Evolutionary conservation across 495 filamentous ascomycete species (phyloP), one percentile per base, ranked within the genome.

Genomic region (Podospora comata): DNA sequence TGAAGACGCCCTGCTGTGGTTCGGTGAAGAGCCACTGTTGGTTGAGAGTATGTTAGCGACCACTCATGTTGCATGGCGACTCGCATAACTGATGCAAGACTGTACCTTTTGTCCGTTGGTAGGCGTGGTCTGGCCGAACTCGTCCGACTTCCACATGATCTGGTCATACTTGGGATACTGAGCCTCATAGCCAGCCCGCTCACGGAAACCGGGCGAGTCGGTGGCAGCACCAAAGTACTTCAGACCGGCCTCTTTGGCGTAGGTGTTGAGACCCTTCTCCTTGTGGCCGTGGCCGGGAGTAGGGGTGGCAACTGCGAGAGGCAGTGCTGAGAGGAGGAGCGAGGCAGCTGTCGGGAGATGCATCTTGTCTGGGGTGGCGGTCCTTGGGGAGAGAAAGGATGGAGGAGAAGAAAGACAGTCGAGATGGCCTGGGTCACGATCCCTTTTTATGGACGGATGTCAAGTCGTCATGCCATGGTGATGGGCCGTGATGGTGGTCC

Each of bases 101-200:
- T n/a, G 26, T 20, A 71, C 70, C 75, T 86, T 86, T 76, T 81
- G 79, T 54, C 79, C 80, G 74, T 87, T 87, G 57, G 81, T 79
- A 9, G 83, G 85, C 0, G 84, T 86, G 4, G 83, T 78, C 73
- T 83, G 80, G 64, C 83, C 83, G 72, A 87, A 87, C 68, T 83
- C 78, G 67, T 75, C 73, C 18, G 74, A 77, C 71, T 85, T 76
- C 48, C 71, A 72, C 48, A 84, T 76, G 71, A 83, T 83, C 60
- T 72, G 65, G 74, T 76, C 66, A 64, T 79, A 78, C 64, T 72
- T 67, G 62, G 70, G 44, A 68, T 74, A 80, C 4, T 48, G 32
- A 54, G 57, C 63, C 67, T 69, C 67, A 65, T 71, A 68, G 32
- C 60, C 63, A 19, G 73, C 73, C 65, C 84, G 79, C 71, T 78